These are phyloP conservation scores for Fusarium udum DNA, from an alignment of 2,329 filamentous ascomycete genomes.

Conservation along the genomic window DNA sequence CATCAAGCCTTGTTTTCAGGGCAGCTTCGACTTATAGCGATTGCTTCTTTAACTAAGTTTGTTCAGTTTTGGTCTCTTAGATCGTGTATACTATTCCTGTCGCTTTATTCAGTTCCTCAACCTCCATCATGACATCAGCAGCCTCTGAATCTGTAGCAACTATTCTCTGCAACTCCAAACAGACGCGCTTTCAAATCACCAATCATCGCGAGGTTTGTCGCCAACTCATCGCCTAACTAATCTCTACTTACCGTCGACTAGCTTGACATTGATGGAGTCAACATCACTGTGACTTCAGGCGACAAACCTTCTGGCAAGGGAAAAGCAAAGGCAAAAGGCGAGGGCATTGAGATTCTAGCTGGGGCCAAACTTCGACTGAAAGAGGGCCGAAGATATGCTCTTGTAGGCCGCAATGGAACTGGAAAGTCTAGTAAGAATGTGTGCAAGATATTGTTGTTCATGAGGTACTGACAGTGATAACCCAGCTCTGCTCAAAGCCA, in stretches of 20 bases:
- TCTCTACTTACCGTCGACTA: slow-evolving; percentile 40
- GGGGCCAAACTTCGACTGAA: slow-evolving; percentile 78
- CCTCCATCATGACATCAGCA: slow-evolving; percentile 56
- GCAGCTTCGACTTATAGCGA: background rate
- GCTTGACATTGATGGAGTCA: slow-evolving; percentile 79
- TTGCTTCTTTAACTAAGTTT: background rate
- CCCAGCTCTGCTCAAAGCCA: slow-evolving; percentile 74
- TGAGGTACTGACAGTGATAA: slow-evolving; percentile 2
- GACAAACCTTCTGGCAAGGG: slow-evolving; percentile 58
- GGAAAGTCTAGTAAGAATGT: slow-evolving; percentile 77
- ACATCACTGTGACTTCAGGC: slow-evolving; percentile 68
- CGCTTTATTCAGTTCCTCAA: background rate
- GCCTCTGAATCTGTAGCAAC: slow-evolving; percentile 60
- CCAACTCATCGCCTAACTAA: background rate
- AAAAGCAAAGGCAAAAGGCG: slow-evolving; percentile 56
- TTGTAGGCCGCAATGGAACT: slow-evolving; percentile 82
- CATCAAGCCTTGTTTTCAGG: background rate
- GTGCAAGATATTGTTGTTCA: background rate
- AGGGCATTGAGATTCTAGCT: slow-evolving; percentile 72
- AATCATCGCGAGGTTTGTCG: slow-evolving; percentile 65
- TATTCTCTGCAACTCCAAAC: slow-evolving; percentile 71
- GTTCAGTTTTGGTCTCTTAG: background rate
- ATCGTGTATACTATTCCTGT: background rate
- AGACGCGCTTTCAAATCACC: slow-evolving; percentile 69
- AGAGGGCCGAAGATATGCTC: slow-evolving; percentile 77